Percentiles rank a stretch among this genome's conserved stretches.
Evolutionary conservation across 495 filamentous ascomycete genomes (phyloP).

Genomic region (Bacidia gigantensis): DNA sequence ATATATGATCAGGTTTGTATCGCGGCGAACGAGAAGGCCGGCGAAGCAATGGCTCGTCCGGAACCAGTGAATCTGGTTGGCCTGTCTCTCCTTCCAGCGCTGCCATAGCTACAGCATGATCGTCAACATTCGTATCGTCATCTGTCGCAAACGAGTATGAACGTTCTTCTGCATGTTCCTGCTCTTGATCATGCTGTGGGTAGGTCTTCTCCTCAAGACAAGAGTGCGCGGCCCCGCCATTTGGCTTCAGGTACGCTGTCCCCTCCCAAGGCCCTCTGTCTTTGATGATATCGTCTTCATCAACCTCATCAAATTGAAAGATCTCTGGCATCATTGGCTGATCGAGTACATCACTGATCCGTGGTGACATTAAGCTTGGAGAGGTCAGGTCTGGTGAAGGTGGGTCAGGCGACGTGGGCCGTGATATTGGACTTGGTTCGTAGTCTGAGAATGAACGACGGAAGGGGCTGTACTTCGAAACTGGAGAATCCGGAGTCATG

Average conservation of each 20-base stretch:
- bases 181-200: not conserved
- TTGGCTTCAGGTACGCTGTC: no score
- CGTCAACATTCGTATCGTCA: not conserved
- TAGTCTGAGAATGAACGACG: not conserved
- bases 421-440: conserved; percentile 1
- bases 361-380: not conserved
- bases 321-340: conserved; percentile 2
- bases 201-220: not conserved
- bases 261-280: no score
- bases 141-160: not conserved
- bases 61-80: not conserved
- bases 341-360: conserved; percentile 5
- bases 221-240: no score
- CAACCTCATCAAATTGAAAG: not conserved
- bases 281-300: not conserved
- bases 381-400: not conserved
- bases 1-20: not conserved
- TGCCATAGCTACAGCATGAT: not conserved
- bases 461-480: not conserved
- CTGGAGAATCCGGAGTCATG: not conserved
- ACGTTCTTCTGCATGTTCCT: not conserved
- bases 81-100: not conserved
- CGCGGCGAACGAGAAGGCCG: not conserved
- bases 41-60: not conserved
- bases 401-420: not conserved